Evolutionary conservation across 345 rosid species (phyloP).

Genomic region (Populus euphratica): DNA sequence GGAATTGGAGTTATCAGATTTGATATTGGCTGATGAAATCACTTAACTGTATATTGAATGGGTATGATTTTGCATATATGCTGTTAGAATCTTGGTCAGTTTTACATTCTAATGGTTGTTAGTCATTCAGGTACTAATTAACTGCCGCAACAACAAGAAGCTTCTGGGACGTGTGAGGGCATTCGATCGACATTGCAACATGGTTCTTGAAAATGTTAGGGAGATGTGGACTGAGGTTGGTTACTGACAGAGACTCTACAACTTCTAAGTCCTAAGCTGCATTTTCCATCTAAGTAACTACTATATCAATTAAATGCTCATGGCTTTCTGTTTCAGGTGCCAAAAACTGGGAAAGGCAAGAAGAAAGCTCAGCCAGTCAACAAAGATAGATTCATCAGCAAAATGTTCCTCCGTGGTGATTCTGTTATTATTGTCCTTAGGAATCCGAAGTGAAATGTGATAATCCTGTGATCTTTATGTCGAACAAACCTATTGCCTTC

Average conservation of each 20-base stretch:
- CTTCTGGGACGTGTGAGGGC: constrained; percentile 96
- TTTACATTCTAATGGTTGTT: background rate
- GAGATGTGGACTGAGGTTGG: constrained; percentile 99
- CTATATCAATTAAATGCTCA: too few relatives aligned
- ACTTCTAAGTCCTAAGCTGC: constrained; percentile 1
- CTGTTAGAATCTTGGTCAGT: background rate
- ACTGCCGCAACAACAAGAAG: constrained; percentile 82
- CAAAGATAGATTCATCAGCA: constrained; percentile 92
- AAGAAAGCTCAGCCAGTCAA: constrained; percentile 90
- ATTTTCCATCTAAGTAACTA: background rate
- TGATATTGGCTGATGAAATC: constrained; percentile 19
- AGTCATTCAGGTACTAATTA: constrained; percentile 66
- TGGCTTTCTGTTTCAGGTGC: constrained; percentile 42
- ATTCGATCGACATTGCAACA: constrained; percentile 94
- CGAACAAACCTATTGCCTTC: background rate
- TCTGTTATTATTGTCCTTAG: constrained; percentile 95
- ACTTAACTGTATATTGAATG: background rate
- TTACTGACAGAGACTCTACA: constrained; percentile 7
- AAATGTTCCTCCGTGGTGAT: constrained; percentile 98
- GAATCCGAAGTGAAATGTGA: constrained; percentile 67
- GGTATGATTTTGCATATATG: background rate
- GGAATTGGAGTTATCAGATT: constrained; percentile 10
- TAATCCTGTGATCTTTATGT: background rate
- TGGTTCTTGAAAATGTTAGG: constrained; percentile 98
- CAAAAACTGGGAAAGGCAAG: constrained; percentile 98